These are phyloP conservation scores for Aaosphaeria arxii DNA, from an alignment of 2,329 filamentous ascomycete species.

Conservation along the genomic window DNA sequence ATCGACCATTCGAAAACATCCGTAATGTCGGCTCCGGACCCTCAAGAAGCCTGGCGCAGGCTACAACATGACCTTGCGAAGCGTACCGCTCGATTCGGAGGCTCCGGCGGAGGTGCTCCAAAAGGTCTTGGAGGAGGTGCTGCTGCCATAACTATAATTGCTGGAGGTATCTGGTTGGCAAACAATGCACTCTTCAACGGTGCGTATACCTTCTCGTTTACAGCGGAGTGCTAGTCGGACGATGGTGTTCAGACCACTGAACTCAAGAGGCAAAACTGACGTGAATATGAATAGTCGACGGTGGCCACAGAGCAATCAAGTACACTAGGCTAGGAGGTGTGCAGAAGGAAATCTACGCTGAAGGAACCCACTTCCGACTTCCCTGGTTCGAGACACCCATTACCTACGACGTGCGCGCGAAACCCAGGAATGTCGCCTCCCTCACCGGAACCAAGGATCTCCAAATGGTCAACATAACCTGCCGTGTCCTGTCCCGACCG, in stretches of 20 bases:
- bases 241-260: too few species aligned
- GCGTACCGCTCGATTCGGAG: constrained; percentile 44
- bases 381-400: constrained; percentile 98
- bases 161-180: constrained; percentile 53
- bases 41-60: constrained; percentile 64
- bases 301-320: constrained; percentile 98
- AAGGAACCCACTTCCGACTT: constrained; percentile 95
- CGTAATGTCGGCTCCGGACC: constrained; percentile 47
- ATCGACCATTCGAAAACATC: background rate
- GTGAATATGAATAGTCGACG: constrained; percentile 66
- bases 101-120: constrained; percentile 48
- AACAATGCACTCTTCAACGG: constrained; percentile 70
- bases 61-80: constrained; percentile 60
- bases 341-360: constrained; percentile 90
- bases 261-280: too few species aligned
- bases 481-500: constrained; percentile 93
- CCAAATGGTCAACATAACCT: constrained; percentile 99
- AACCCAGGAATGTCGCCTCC: constrained; percentile 93
- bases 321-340: constrained; percentile 92
- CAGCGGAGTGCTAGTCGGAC: background rate
- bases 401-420: constrained; percentile 96
- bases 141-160: constrained; percentile 53
- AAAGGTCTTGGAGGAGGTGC: constrained; percentile 55
- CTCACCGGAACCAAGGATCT: constrained; percentile 98
- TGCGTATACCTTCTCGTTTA: constrained; percentile 29